Evolutionary conservation across 352 stramenopile species (phyloP), one percentile per base, ranked within the genome.

Genomic region (Globisporangium cederbergense): DNA sequence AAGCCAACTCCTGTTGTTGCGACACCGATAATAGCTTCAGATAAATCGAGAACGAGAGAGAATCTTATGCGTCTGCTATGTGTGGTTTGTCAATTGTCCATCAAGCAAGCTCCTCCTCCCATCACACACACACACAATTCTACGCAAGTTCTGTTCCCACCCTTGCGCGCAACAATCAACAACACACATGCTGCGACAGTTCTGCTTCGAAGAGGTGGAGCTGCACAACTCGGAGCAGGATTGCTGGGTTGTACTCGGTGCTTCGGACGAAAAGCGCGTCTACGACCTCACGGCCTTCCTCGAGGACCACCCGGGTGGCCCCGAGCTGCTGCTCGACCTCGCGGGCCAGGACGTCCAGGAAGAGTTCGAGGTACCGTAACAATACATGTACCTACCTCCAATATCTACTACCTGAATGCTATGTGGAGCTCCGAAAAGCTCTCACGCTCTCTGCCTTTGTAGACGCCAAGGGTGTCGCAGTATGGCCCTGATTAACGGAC

Each of bases 271-370:
- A 36, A 78, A 81, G 63, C 97, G 97, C 68, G 93, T 99, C 1
- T 98, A 98, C 72, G 91, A 99, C 68, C 82, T 98, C 40, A 95
- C 90, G 16, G 90, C 84, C 43, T 99, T 98, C 73, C 78, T 98
- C 20, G 91, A 98, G 57, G 91, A 98, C 64, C 96, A 99, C 70
- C 95, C 96, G 0, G 95, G 96, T 60, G 96, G 95, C 14, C 79
- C 92, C 4, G 94, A 98, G 71, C 79, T 98, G 30, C 80, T 99
- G 58, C 70, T 98, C 36, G 92, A 96, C 58, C 74, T 96, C 36
- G 89, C 82, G 25, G 91, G 89, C 22, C 73, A 85, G 61, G 89
- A 97, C 69, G 86, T 77, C 18, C 84, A 89, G 13, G 85, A 90
- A 25, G 86, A 87, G 40, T 97, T 97, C 60, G 65, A 77, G 72